Conservation (phyloP, 495 filamentous ascomycete species). For the Xeromyces bisporus region DNA sequence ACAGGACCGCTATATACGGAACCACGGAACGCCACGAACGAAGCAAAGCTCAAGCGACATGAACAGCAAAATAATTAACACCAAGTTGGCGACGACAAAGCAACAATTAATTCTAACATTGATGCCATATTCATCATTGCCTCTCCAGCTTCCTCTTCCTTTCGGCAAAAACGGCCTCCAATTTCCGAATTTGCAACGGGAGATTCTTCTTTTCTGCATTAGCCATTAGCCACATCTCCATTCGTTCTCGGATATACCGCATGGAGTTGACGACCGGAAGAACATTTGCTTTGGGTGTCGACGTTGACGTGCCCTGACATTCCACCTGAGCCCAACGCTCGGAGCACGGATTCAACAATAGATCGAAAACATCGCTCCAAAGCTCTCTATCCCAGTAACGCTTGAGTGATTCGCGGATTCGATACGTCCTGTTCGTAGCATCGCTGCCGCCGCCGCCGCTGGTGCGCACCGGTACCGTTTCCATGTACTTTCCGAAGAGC, state of each 20-base stretch:
- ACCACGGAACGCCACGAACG: no score
- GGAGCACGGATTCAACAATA: conserved; percentile 63
- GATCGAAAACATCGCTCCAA: conserved; percentile 68
- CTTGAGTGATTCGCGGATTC: conserved; percentile 62
- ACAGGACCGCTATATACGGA: no score
- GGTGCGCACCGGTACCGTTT: conserved; percentile 43
- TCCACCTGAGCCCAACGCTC: conserved; percentile 35
- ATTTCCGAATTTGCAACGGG: conserved; percentile 36
- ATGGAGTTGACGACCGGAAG: conserved; percentile 55
- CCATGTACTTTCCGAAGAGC: conserved; percentile 88
- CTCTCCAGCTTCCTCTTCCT: conserved; percentile 39
- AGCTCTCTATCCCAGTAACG: conserved; percentile 90
- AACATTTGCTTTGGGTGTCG: conserved; percentile 6
- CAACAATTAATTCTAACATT: no score
- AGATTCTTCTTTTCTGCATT: conserved; percentile 67
- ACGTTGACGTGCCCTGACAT: conserved; percentile 31
- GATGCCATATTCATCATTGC: no score
- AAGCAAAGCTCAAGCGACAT: no score
- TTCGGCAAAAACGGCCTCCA: conserved; percentile 54
- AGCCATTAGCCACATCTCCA: conserved; percentile 71
- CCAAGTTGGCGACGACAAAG: conserved; percentile 2
- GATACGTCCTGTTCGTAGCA: conserved; percentile 32
- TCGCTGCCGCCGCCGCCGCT: conserved; percentile 5
- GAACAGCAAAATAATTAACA: no score
- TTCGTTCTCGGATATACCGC: conserved; percentile 46